A percentile compares a stretch with the other conserved stretches of the same genome.
Evolutionary conservation across 2,329 filamentous ascomycete species (phyloP).

Genomic region (Trichoderma citrinoviride): DNA sequence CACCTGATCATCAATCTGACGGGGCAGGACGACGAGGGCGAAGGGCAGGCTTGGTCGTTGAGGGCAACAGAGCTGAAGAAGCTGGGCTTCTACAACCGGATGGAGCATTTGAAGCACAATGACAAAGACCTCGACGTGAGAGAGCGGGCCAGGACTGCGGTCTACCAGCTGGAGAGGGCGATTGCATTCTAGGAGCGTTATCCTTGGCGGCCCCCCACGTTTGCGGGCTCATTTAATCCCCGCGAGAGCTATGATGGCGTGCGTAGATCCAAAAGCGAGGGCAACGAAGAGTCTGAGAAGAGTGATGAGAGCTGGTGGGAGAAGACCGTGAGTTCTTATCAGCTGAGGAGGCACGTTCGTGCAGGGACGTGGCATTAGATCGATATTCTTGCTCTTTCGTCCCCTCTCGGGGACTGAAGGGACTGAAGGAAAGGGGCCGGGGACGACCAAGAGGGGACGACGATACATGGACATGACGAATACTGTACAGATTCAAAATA

Average conservation of each 20-base stretch:
- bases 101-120: conserved; percentile 58
- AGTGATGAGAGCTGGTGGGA: too few species aligned
- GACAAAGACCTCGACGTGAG: conserved; percentile 79
- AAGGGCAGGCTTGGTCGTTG: conserved; percentile 62
- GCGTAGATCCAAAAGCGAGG: too few species aligned
- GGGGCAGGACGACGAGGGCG: conserved; percentile 72
- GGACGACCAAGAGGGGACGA: too few species aligned
- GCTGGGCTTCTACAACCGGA: conserved; percentile 66
- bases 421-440: too few species aligned
- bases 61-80: conserved; percentile 67
- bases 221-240: too few species aligned
- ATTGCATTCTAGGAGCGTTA: conserved; percentile 26
- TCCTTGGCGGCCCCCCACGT: not conserved
- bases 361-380: too few species aligned
- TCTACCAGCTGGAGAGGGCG: conserved; percentile 65
- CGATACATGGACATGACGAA: too few species aligned
- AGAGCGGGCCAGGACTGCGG: conserved; percentile 77
- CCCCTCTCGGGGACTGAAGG: too few species aligned
- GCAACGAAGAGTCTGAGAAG: too few species aligned
- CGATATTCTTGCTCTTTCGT: too few species aligned
- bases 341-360: too few species aligned
- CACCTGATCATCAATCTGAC: conserved; percentile 85
- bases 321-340: too few species aligned
- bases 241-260: not conserved
- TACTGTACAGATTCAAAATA: not conserved